Percentiles rank a stretch among this genome's conserved stretches.
Evolutionary conservation across 176 grass and related monocot genomes (phyloP).

Genomic region (Aegilops sharonensis): DNA sequence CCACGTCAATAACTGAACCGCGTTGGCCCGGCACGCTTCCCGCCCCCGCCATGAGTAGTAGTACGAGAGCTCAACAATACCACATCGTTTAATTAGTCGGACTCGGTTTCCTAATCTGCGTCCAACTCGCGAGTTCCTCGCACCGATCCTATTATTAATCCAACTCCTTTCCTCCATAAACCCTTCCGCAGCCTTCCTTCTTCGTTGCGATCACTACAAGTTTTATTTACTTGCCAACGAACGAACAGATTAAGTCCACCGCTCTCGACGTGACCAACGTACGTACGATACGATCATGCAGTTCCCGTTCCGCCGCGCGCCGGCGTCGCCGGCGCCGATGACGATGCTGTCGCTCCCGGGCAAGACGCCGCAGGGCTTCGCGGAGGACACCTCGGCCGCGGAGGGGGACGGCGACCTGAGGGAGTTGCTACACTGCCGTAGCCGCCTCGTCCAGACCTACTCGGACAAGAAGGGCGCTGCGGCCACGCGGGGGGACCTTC

Average conservation of each 20-base stretch:
- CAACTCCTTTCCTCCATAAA: not conserved
- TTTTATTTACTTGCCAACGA: not conserved
- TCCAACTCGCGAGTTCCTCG: not conserved
- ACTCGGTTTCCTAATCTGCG: not conserved
- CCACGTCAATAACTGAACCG: not conserved
- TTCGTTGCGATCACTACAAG: not conserved
- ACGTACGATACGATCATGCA: not conserved
- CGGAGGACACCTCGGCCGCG: not conserved
- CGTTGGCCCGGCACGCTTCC: not conserved
- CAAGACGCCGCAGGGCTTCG: slow-evolving; percentile 38
- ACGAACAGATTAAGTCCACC: too few relatives aligned
- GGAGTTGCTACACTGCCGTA: not conserved
- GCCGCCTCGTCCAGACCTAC: not conserved
- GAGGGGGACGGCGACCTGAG: slow-evolving; percentile 39
- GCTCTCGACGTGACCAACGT: not conserved
- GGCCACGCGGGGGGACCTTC: not conserved
- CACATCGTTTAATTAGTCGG: not conserved
- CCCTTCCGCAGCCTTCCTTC: not conserved
- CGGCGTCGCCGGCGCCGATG: slow-evolving; percentile 30
- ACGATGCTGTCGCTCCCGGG: slow-evolving; percentile 60
- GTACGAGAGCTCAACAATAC: not conserved
- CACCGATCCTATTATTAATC: not conserved
- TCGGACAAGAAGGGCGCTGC: not conserved
- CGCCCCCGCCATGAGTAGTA: not conserved
- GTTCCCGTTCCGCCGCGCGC: not conserved